Base-by-base conservation (phyloP, 2,329 filamentous ascomycete species). In the Alternaria consortialis region DNA sequence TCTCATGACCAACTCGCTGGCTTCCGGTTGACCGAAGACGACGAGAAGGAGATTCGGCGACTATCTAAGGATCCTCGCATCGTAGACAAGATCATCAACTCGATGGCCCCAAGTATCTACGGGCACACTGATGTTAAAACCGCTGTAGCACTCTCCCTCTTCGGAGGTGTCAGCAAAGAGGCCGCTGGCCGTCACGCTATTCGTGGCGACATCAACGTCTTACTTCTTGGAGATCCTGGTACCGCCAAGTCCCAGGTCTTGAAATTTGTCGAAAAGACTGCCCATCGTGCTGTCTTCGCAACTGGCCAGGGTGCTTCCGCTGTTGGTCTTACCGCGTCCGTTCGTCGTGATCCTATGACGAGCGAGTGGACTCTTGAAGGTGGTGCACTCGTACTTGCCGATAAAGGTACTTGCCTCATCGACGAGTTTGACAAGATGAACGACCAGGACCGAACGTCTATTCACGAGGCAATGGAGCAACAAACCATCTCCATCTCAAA, bases 401-500 rank as follows among this genome's bases (percentile, higher is more conserved):
- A 99, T 78, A 91, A 92, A 67, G 95, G 95, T 40, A 97, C 93
- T 15, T 98, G 95, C 74, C 85, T 99, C 31, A 99, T 99, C 65
- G 95, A 99, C 73, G 95, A 99, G 80, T 99, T 99, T 73, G 95
- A 99, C 86, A 99, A 99, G 85, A 99, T 99, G 95, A 98, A 98
- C 78, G 95, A 99, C 77, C 93, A 98, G 77, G 95, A 99, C 79
- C 89, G 95, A 67, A 98, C 95, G 1, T 97, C 93, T 7, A 99
- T 99, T 70, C 95, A 99, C 86, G 95, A 99, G 84, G 95, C 95
- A 62, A 99, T 99, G 95, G 95, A 99, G 80, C 95, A 99, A 80
- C 95, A 99, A 81, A 99, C 95, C 1, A 99, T 99, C 69, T 98
- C 94, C 63, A 99, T 99, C 75, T 97, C 93, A 66, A 99, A 99